Evolutionary conservation across 805 yeast genomes (phyloP), one percentile per base, ranked within the genome.

Genomic region (Nakazawaea ernobii): DNA sequence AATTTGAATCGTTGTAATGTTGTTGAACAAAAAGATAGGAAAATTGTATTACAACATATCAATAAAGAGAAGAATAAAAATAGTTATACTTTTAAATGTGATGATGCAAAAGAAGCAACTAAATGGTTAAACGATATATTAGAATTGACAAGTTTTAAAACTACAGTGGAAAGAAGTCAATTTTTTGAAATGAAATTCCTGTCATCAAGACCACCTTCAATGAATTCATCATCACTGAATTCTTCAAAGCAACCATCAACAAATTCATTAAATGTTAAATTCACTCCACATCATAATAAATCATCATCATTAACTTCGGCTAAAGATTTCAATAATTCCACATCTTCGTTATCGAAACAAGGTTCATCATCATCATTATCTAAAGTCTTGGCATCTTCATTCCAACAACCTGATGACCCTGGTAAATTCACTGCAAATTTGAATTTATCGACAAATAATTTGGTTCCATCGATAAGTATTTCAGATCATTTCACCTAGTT

Each of bases 81-180:
- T 14, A 62, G 61, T 43, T 59, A 49, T 42, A 61, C 66, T 4
- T 75, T 75, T 59, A 67, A 73, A 64, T 64, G 83, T 61, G 57
- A 71, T 51, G 68, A 66, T 27, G 61, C 54, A 13, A 67, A 62
- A 32, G 77, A 77, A 44, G 74, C 74, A 43, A 58, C 57, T 26
- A 70, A 69, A 53, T 83, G 88, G 88, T 62, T 68, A 32, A 71
- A 69, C 28, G 84, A 81, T 57, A 61, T 83, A 39, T 63, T 67
- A 29, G 82, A 79, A 51, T 63, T 82, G 53, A 68, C 76, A 30
- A 66, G 70, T 42, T 77, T 72, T 53, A 69, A 70, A 20, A 61
- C 64, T 46, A 75, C 78, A 38, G 58, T 67, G 32, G 75, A 74
- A 32, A 73, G 89, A 61, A 75, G 79, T 51, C 66, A 64, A 43